Evolutionary conservation across 768 basidiomycete species (phyloP), one percentile per base, ranked within the genome.

Genomic region (Leccinum aurantiacum): DNA sequence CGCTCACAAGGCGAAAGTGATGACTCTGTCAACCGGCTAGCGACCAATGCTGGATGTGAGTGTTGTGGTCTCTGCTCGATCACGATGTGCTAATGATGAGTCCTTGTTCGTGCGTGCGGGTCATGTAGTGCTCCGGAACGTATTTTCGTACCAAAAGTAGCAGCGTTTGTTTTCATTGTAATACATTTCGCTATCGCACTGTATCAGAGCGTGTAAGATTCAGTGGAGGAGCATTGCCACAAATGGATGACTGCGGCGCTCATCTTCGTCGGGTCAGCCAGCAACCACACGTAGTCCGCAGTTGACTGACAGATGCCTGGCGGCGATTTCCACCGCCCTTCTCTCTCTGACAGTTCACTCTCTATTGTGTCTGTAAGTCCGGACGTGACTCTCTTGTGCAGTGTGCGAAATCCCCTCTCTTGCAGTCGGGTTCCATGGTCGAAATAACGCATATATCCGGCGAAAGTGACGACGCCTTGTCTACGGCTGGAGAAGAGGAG

Each of bases 121-220:
- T 60, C 61, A 44, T 64, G 29, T 70, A 98, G 95, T 97, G 76
- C 90, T 98, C 76, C 88, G 92, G 75, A 93, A 93, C 77, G 93
- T 94, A 74, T 98, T 94, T 94, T 89, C 88, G 66, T 93, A 91
- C 87, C 84, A 88, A 83, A 95, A 96, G 83, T 98, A 88, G 64
- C 51, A 49, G 54, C 56, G 51, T 63, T 60, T 55, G 29, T 62
- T 56, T 56, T 57, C 61, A 53, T 57, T 58, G 58, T 67, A 64
- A 65, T 70, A 50, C 61, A 64, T 35, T 25, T 51, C 61, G 22
- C 24, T 53, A 49, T 37, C 19, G 44, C 46, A 19, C 19, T 53
- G 52, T 53, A 53, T 53, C n/a, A 9, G 35, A 22, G 14, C 3
- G n/a, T 33, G 8, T 9, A 27, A 15, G 27, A 33, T 7, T 27